Evolutionary conservation across 495 filamentous ascomycete species (phyloP).

Genomic region (Penicillium samsonianum): DNA sequence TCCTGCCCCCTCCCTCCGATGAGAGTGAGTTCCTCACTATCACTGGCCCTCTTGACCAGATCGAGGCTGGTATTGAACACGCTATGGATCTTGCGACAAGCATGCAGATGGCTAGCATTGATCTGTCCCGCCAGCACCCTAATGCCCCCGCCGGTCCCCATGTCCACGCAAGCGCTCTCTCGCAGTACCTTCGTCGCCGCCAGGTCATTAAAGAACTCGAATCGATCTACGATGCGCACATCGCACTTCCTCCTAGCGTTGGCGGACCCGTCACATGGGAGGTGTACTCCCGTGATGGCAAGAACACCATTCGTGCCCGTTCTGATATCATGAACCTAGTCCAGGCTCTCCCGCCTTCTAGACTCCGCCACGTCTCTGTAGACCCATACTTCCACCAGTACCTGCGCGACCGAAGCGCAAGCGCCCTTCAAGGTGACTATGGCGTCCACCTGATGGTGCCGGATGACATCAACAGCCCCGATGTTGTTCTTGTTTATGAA

Average conservation of each 20-base stretch:
- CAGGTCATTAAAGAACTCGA: constrained; percentile 78
- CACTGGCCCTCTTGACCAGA: constrained; percentile 71
- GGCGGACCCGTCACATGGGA: constrained; percentile 74
- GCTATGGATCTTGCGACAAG: constrained; percentile 78
- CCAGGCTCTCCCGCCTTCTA: constrained; percentile 74
- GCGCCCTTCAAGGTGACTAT: constrained; percentile 66
- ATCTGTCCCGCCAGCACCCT: constrained; percentile 73
- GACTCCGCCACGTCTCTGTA: constrained; percentile 66
- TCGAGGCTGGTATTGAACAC: constrained; percentile 72
- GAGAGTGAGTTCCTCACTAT: constrained; percentile 81
- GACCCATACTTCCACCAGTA: constrained; percentile 87
- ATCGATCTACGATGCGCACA: constrained; percentile 72
- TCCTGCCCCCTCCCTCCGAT: constrained; percentile 69
- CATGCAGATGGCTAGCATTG: constrained; percentile 77
- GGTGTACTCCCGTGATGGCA: constrained; percentile 79
- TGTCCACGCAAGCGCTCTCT: constrained; percentile 77
- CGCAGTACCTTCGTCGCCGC: constrained; percentile 77
- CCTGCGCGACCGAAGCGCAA: constrained; percentile 62
- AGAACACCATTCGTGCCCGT: constrained; percentile 77
- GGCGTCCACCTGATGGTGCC: constrained; percentile 81
- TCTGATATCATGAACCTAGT: constrained; percentile 80
- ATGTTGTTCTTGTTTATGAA: constrained; percentile 86
- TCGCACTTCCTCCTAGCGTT: constrained; percentile 67
- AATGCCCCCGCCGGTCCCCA: constrained; percentile 70
- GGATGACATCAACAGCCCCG: constrained; percentile 58